phyloP scores from a whole-genome alignment of 352 stramenopile species.

The Pythium graminicola region DNA sequence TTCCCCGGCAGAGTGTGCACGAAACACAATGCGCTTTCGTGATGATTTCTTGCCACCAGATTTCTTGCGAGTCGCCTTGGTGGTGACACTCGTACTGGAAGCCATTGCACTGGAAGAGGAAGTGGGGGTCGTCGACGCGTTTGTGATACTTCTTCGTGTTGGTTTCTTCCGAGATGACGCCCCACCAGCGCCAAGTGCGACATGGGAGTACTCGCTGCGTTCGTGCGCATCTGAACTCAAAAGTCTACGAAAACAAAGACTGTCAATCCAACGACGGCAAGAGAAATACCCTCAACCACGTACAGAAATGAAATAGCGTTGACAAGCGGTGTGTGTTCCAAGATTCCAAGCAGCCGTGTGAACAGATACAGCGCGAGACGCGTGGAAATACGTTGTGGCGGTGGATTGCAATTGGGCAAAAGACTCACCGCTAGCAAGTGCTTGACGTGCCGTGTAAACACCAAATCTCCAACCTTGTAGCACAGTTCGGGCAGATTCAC shows the following conservation, averaged over 20 bases:
- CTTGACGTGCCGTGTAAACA: slow-evolving; percentile 69
- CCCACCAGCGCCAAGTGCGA: slow-evolving; percentile 40
- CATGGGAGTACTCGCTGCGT: slow-evolving; percentile 49
- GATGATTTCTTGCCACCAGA: slow-evolving; percentile 12
- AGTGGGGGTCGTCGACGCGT: background rate
- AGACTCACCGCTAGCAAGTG: slow-evolving; percentile 62
- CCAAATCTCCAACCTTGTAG: slow-evolving; percentile 67
- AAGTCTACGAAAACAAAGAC: slow-evolving; percentile 25
- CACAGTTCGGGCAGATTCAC: slow-evolving; percentile 78
- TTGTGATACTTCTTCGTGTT: slow-evolving; percentile 1
- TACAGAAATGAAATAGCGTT: slow-evolving; percentile 78
- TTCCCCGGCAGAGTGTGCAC: slow-evolving; percentile 38
- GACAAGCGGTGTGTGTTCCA: slow-evolving; percentile 75
- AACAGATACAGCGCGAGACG: slow-evolving; percentile 72
- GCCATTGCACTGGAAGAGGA: background rate
- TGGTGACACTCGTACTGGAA: background rate
- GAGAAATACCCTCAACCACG: slow-evolving; percentile 3
- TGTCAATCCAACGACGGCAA: background rate
- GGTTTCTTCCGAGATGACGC: slow-evolving; percentile 16
- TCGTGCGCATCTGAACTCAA: slow-evolving; percentile 55
- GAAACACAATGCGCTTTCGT: slow-evolving; percentile 33
- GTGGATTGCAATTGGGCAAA: slow-evolving; percentile 66
- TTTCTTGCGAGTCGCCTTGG: slow-evolving; percentile 27
- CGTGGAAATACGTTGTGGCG: slow-evolving; percentile 67
- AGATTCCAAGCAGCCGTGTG: slow-evolving; percentile 58